Evolutionary conservation across 345 rosid species (phyloP).

Genomic region (Pistacia atlantica): DNA sequence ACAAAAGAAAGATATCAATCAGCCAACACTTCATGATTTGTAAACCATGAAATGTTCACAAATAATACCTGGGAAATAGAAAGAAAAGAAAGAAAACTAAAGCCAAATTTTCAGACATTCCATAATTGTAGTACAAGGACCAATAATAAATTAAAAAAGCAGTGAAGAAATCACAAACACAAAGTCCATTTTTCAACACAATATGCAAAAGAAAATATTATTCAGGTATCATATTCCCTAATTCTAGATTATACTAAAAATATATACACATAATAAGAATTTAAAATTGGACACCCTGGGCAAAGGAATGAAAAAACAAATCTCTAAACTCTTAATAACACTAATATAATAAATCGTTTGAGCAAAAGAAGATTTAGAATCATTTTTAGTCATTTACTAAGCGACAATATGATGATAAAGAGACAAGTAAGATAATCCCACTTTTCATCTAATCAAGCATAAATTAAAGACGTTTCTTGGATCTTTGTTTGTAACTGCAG

Average conservation of each 20-base stretch:
- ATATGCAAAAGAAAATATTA: background rate
- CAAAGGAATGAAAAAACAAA: background rate
- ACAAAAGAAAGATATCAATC: background rate
- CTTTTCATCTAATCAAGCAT: slow-evolving; percentile 6
- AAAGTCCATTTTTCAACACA: background rate
- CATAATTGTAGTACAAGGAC: background rate
- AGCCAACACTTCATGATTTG: background rate
- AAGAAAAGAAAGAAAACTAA: background rate
- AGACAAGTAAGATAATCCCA: background rate
- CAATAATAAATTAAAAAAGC: background rate
- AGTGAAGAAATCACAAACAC: background rate
- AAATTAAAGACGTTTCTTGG: background rate
- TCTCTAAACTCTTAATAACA: background rate
- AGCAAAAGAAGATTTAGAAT: background rate
- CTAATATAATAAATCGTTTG: background rate
- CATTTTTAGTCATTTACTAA: background rate
- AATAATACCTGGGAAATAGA: background rate
- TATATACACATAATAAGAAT: background rate
- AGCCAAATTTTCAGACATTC: background rate
- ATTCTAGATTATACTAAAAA: background rate
- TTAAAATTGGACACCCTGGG: background rate
- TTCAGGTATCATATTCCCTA: background rate
- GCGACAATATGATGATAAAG: background rate
- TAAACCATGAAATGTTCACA: background rate
- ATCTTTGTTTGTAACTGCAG: background rate